Evolutionary conservation across 164 flowering plant species (phyloP).

Genomic region (Chimonanthus praecox): DNA sequence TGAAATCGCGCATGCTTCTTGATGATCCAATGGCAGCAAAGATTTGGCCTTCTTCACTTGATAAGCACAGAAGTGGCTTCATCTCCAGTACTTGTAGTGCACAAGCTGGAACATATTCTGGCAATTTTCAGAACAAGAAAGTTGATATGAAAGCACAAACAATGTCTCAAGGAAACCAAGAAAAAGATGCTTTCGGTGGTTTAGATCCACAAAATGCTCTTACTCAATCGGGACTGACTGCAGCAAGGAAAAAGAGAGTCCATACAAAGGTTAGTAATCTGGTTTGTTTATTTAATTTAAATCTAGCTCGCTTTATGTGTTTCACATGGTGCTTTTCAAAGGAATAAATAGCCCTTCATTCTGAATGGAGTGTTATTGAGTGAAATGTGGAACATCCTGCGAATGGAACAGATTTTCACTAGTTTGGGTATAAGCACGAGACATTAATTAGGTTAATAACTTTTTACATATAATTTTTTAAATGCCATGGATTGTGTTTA

Average conservation of each 20-base stretch:
- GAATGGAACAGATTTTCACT: too few relatives aligned
- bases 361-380: too few relatives aligned
- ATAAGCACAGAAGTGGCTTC: slow-evolving; percentile 43
- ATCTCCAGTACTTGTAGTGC: slow-evolving; percentile 38
- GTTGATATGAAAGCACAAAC: slow-evolving; percentile 42
- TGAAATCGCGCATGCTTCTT: slow-evolving; percentile 55
- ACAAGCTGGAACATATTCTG: slow-evolving; percentile 37
- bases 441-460: too few relatives aligned
- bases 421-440: too few relatives aligned
- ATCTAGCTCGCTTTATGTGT: too few relatives aligned
- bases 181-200: slow-evolving; percentile 54
- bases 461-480: too few relatives aligned
- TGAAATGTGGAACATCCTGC: too few relatives aligned
- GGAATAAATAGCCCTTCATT: too few relatives aligned
- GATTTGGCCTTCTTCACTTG: slow-evolving; percentile 41
- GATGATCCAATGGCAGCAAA: slow-evolving; percentile 46
- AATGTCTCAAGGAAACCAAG: slow-evolving; percentile 42
- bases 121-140: slow-evolving; percentile 42
- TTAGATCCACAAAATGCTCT: slow-evolving; percentile 42
- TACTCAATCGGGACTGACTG: slow-evolving; percentile 55
- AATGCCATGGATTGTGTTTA: too few relatives aligned
- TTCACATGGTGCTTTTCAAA: too few relatives aligned
- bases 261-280: slow-evolving; percentile 62
- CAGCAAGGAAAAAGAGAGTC: slow-evolving; percentile 68
- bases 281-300: neutral